Evolutionary conservation across 2,329 filamentous ascomycete species (phyloP).

Genomic region (Penicillium decumbens): DNA sequence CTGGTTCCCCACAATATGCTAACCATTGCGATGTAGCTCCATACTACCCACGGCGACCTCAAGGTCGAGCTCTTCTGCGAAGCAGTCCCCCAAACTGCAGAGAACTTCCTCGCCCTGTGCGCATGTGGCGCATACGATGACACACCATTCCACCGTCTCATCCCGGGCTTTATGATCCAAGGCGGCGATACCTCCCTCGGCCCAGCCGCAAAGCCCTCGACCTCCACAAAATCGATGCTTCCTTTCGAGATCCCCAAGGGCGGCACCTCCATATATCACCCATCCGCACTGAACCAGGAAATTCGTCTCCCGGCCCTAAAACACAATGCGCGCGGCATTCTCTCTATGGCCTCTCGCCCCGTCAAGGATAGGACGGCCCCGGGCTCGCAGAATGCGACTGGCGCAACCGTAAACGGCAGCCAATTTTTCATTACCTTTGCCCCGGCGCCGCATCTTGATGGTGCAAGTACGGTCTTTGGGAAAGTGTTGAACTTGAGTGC

Average conservation of each 20-base stretch:
- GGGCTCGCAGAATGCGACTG: slow-evolving; percentile 41
- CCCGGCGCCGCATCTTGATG: slow-evolving; percentile 59
- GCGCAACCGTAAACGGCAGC: slow-evolving; percentile 48
- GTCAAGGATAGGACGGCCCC: slow-evolving; percentile 45
- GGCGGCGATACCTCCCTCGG: slow-evolving; percentile 51
- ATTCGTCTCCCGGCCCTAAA: slow-evolving; percentile 54
- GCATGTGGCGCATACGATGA: slow-evolving; percentile 57
- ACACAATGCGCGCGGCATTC: slow-evolving; percentile 54
- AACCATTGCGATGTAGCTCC: slow-evolving; percentile 49
- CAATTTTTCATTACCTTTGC: slow-evolving; percentile 64
- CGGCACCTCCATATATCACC: slow-evolving; percentile 53
- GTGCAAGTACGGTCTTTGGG: slow-evolving; percentile 64
- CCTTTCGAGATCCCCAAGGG: slow-evolving; percentile 50
- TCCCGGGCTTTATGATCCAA: slow-evolving; percentile 62
- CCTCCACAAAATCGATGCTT: slow-evolving; percentile 40
- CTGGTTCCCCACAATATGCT: background rate
- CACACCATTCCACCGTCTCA: slow-evolving; percentile 60
- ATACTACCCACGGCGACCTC: slow-evolving; percentile 83
- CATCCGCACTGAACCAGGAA: slow-evolving; percentile 57
- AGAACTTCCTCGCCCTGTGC: slow-evolving; percentile 67
- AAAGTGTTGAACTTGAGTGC: slow-evolving; percentile 48
- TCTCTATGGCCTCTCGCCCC: slow-evolving; percentile 56
- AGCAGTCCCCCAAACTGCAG: slow-evolving; percentile 84
- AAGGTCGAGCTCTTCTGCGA: slow-evolving; percentile 98
- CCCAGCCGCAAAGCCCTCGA: slow-evolving; percentile 41